Conservation (phyloP, 306 rosid species). For the Casuarina glauca region DNA sequence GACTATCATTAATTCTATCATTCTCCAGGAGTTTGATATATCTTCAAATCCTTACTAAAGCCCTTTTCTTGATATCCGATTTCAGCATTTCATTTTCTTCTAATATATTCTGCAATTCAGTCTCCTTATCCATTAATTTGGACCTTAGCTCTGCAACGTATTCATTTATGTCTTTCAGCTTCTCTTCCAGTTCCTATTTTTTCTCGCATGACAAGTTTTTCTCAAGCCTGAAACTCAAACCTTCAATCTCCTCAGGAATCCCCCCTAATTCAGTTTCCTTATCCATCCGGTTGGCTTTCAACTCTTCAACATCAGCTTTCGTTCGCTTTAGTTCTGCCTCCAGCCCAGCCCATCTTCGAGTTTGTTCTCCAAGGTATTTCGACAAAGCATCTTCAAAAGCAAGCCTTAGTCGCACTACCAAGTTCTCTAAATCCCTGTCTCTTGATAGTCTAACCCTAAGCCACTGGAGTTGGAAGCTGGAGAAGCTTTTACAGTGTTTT, state of each 20-base stretch:
- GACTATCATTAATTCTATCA: neutral
- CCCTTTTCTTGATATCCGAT: slow-evolving; percentile 50
- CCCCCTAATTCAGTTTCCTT: slow-evolving; percentile 91
- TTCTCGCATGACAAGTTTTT: slow-evolving; percentile 42
- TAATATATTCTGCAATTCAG: slow-evolving; percentile 66
- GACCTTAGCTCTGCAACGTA: slow-evolving; percentile 53
- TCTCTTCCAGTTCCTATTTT: slow-evolving; percentile 50
- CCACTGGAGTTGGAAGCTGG: slow-evolving; percentile 53
- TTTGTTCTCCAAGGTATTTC: slow-evolving; percentile 70
- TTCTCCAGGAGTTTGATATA: neutral
- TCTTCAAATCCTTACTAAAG: neutral
- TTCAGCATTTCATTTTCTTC: slow-evolving; percentile 80
- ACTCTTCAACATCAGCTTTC: slow-evolving; percentile 62
- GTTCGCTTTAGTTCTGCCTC: slow-evolving; percentile 51
- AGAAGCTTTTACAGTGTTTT: slow-evolving; percentile 44
- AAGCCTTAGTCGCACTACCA: slow-evolving; percentile 49
- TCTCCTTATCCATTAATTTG: slow-evolving; percentile 79
- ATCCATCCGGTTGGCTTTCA: slow-evolving; percentile 85
- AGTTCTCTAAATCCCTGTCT: slow-evolving; percentile 46
- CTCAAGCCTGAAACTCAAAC: slow-evolving; percentile 52
- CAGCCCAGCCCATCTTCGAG: slow-evolving; percentile 52
- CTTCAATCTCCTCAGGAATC: slow-evolving; percentile 85
- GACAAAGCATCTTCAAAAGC: slow-evolving; percentile 67
- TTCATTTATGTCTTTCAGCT: slow-evolving; percentile 55
- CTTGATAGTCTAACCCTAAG: slow-evolving; percentile 48